A percentile compares a stretch with the other conserved stretches of the same genome.
Conservation (phyloP, 345 rosid genomes). For the Murraya paniculata region DNA sequence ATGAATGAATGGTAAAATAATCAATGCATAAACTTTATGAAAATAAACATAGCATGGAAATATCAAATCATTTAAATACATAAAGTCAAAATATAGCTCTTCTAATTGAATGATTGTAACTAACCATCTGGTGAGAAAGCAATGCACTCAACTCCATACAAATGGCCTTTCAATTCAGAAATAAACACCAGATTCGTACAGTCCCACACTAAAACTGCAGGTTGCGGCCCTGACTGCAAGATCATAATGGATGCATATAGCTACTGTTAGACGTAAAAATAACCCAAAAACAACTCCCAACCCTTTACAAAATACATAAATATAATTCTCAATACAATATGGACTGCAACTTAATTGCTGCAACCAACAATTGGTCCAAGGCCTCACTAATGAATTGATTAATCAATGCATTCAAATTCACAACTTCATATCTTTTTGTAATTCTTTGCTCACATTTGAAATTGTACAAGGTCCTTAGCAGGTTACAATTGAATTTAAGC, state of each 20-base stretch:
- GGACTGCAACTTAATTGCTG: not conserved
- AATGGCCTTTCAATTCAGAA: conserved; percentile 75
- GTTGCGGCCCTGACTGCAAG: conserved; percentile 66
- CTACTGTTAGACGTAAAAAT: not conserved
- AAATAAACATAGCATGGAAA: no score
- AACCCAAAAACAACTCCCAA: not conserved
- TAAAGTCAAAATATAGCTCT: not conserved
- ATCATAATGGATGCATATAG: conserved; percentile 25
- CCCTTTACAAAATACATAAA: not conserved
- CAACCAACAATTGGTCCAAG: no score
- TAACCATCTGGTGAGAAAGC: conserved; percentile 83
- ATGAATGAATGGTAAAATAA: not conserved
- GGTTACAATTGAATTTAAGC: not conserved
- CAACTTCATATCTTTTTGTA: not conserved
- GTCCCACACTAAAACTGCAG: conserved; percentile 84
- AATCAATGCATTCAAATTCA: no score
- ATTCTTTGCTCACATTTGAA: not conserved
- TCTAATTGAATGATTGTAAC: conserved; percentile 14
- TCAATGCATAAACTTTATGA: not conserved
- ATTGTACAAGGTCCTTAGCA: not conserved
- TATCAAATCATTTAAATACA: not conserved
- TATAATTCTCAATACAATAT: not conserved
- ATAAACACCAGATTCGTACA: conserved; percentile 36
- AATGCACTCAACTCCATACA: conserved; percentile 70
- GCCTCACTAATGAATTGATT: no score